Base-by-base conservation (phyloP, 345 rosid species). In the Sisymbrium altissimum region DNA sequence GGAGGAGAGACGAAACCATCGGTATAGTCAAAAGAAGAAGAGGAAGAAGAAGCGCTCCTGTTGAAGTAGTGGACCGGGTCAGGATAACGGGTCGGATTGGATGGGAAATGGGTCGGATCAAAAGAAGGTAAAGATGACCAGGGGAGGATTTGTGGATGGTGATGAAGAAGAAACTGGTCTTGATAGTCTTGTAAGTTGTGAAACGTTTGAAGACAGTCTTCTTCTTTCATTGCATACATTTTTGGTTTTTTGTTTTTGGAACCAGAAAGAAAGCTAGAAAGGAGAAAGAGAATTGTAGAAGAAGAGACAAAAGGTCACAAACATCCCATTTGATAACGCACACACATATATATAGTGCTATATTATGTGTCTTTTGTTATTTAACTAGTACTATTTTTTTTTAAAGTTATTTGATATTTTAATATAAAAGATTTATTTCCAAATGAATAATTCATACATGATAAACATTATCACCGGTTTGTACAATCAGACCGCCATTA, bases 1-100 rank as follows among this genome's bases (percentile, higher is more conserved):
- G 76, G 57, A 66, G 73, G 64, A 72, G 81, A 71, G 40, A 64
- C 59, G 6, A 78, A 72, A 50, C 69, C 21, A 0, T 78, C 81
- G 25, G 63, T 44, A 27, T 76, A 70, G 71, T 76, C 60, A 53
- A 41, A 59, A 9, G 74, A 61, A 25, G n/a, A n/a, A n/a, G n/a
- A n/a, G n/a, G 74, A 54, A 54, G 83, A 66, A 41, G 89, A 84
- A 68, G 89, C 82, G 60, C 96, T 83, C 70, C 90, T 76, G 79
- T 83, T 87, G 81, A 87, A 84, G 94, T 39, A 89, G 88, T 71
- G 84, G 65, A 83, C 89, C 8, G 87, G 91, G 72, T 91, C 96
- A 36, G 84, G 85, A 48, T 78, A 83, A 25, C 84, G 85, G 68
- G 68, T 66, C 23, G 84, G 85, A 66, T 80, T 84, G 35, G 72